phyloP scores from a whole-genome alignment of 352 stramenopile species.

The Phytophthora pluvialis region DNA sequence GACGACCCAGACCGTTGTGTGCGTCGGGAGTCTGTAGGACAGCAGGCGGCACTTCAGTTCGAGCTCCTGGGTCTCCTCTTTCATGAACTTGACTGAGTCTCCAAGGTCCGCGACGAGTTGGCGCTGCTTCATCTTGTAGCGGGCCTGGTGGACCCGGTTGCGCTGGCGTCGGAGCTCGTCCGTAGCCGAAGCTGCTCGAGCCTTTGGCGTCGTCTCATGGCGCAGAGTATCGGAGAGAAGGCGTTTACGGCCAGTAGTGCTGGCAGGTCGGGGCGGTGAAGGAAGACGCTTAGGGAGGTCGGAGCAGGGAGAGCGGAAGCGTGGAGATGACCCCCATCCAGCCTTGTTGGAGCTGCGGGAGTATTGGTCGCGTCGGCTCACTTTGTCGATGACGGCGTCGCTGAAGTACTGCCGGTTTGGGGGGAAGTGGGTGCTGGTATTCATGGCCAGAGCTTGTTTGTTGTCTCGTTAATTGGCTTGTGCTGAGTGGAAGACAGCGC shows the following conservation, averaged over 20 bases:
- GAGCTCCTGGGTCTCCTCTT: constrained; percentile 11
- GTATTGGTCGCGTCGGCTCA: not conserved
- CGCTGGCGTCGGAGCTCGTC: constrained; percentile 9
- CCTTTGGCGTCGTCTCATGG: not conserved
- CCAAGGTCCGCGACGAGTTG: constrained; percentile 2
- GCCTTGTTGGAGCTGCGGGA: not conserved
- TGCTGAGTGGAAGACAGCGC: not conserved
- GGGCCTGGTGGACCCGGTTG: constrained; percentile 9
- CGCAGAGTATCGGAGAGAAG: not conserved
- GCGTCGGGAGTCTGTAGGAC: constrained; percentile 6
- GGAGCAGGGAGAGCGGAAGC: not conserved
- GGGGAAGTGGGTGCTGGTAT: constrained; percentile 7
- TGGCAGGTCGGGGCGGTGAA: not conserved
- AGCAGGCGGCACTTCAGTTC: constrained; percentile 6
- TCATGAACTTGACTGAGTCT: not conserved
- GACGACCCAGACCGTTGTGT: constrained; percentile 7
- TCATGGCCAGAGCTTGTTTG: not conserved
- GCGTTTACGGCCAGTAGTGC: not conserved
- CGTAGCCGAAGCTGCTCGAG: not conserved
- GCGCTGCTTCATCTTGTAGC: constrained; percentile 13
- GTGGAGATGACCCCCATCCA: not conserved
- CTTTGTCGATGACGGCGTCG: constrained; percentile 5
- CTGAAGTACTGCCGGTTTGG: constrained; percentile 8
- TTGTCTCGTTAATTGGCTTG: not conserved
- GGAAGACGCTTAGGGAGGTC: not conserved